These are phyloP conservation scores for Suillus discolor DNA, from an alignment of 768 basidiomycete genomes.

Conservation along the genomic window DNA sequence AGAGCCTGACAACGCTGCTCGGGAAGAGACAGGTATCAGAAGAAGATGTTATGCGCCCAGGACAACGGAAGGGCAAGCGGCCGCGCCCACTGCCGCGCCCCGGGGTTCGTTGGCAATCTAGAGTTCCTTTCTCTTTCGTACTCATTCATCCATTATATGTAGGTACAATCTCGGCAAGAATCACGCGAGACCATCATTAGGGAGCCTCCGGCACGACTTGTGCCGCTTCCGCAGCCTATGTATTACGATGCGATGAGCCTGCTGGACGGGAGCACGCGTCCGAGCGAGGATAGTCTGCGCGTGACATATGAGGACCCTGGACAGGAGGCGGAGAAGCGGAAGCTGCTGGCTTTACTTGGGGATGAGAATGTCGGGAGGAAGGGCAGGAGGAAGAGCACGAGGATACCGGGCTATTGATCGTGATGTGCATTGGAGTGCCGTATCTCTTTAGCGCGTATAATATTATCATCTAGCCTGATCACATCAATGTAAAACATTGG, in stretches of 20 bases:
- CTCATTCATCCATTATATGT: constrained; percentile 6
- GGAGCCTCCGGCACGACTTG: constrained; percentile 14
- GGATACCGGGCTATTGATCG: constrained; percentile 29
- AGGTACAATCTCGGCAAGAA: constrained; percentile 43
- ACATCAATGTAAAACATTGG: neutral
- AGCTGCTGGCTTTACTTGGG: constrained; percentile 58
- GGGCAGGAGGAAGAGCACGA: constrained; percentile 18
- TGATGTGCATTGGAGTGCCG: neutral
- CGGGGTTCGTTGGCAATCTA: constrained; percentile 31
- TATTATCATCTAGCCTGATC: neutral
- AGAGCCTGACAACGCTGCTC: constrained; percentile 67
- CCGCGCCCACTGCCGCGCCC: constrained; percentile 39
- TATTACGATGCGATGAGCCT: constrained; percentile 34
- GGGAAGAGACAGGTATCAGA: constrained; percentile 63
- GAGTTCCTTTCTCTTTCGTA: neutral
- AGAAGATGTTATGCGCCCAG: constrained; percentile 33
- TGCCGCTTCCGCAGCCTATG: constrained; percentile 6
- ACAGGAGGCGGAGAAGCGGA: constrained; percentile 58
- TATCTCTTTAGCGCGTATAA: neutral
- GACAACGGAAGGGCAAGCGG: constrained; percentile 35
- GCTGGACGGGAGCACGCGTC: constrained; percentile 27
- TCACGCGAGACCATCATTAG: constrained; percentile 31
- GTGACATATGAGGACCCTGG: constrained; percentile 73
- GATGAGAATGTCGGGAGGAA: constrained; percentile 19
- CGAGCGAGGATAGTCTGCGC: constrained; percentile 48